Evolutionary conservation across 1,284 basidiomycete genomes (phyloP).

Genomic region (Pseudozyma flocculosa): DNA sequence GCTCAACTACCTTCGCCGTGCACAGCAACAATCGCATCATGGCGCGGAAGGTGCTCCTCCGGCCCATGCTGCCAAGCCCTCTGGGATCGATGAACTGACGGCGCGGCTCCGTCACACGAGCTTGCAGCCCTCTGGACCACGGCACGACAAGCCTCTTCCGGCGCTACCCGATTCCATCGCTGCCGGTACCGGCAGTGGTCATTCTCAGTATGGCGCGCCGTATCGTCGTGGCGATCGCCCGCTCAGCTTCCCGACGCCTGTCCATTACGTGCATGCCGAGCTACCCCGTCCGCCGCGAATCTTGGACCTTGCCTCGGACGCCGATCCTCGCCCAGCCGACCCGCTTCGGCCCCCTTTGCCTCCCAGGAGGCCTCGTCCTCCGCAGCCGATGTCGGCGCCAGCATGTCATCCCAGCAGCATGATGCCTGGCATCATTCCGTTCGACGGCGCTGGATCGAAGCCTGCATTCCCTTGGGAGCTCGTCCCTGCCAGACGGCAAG

Average conservation of each 20-base stretch:
- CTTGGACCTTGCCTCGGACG: neutral
- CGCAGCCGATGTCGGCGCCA: neutral
- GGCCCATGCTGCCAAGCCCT: no score
- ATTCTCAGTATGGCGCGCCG: no score
- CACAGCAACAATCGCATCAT: no score
- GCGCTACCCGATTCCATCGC: constrained; percentile 1
- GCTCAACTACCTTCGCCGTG: neutral
- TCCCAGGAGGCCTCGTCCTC: neutral
- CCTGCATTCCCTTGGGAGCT: constrained; percentile 18
- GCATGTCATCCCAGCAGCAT: neutral
- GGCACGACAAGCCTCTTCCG: constrained; percentile 4
- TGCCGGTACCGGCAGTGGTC: no score
- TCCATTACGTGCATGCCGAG: neutral
- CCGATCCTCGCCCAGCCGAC: no score
- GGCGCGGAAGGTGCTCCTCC: no score
- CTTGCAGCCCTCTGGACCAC: no score
- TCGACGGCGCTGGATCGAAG: neutral
- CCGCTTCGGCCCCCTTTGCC: neutral
- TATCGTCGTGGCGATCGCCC: no score
- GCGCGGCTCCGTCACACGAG: no score
- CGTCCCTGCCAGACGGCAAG: constrained; percentile 1
- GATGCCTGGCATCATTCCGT: neutral
- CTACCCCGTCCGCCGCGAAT: neutral
- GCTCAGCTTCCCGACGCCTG: neutral
- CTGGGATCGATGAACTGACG: no score